Conservation (phyloP, 805 yeast genomes). For the Deakozyma indianensis region DNA sequence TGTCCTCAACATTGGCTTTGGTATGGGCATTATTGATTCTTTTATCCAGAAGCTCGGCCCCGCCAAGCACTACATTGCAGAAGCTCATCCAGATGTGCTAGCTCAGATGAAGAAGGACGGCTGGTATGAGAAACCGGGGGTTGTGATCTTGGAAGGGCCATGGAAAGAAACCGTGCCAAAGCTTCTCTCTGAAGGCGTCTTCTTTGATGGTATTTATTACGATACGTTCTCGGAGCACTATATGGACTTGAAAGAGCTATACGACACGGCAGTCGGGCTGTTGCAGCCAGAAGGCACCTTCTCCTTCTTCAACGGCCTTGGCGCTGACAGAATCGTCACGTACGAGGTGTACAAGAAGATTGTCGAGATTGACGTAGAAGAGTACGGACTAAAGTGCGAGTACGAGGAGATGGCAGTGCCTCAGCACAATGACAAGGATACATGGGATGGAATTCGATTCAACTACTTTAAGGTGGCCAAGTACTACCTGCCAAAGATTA, state of each 20-base stretch:
- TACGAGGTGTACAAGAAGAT: constrained; percentile 77
- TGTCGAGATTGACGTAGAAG: constrained; percentile 63
- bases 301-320: constrained; percentile 85
- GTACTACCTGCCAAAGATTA: constrained; percentile 19
- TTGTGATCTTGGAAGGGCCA: constrained; percentile 67
- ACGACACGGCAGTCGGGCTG: constrained; percentile 69
- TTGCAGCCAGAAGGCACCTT: constrained; percentile 72
- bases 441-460: constrained; percentile 21
- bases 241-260: constrained; percentile 72
- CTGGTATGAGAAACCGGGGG: constrained; percentile 66
- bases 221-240: constrained; percentile 93
- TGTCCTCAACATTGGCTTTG: constrained; percentile 81
- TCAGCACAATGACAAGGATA: constrained; percentile 20
- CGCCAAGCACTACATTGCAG: constrained; percentile 70
- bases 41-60: constrained; percentile 51
- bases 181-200: constrained; percentile 49
- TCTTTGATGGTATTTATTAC: constrained; percentile 82
- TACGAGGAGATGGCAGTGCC: constrained; percentile 25
- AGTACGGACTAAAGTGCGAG: constrained; percentile 60
- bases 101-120: constrained; percentile 55
- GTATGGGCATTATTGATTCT: constrained; percentile 89
- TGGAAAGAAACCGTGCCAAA: constrained; percentile 78
- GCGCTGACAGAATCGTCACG: constrained; percentile 61
- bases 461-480: constrained; percentile 20
- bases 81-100: constrained; percentile 89